Evolutionary conservation across 345 rosid genomes (phyloP), one percentile per base, ranked within the genome.

Genomic region (Rhizophora mangle): DNA sequence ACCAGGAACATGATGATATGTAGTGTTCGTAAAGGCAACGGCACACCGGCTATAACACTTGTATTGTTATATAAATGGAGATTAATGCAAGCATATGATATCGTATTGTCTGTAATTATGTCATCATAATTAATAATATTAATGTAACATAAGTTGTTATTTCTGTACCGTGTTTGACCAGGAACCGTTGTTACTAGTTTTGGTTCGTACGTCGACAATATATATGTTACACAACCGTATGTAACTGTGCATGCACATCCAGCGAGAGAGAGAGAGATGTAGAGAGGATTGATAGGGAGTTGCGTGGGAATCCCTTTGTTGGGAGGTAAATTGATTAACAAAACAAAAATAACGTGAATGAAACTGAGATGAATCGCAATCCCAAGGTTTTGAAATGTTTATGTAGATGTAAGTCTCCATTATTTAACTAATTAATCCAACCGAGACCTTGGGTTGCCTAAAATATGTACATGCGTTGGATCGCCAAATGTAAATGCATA

Each of bases 11-110:
- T 56, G 60, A 24, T 56, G 60, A 18, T 27, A 30, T 49, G 39
- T 13, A 82, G 88, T 74, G 76, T 76, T 85, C 88, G 88, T 85
- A 65, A 85, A 85, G 88, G 86, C 75, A 74, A 85, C 88, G 88
- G 87, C 85, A 78, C 76, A 64, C n/a, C 61, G 61, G 46, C 16
- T 43, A 15, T 0, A 31, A 9, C 16, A 16, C 54, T 36, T 62
- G 30, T 47, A 56, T 22, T 20, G 34, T 19, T 34, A 68, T 32
- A 63, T 7, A n/a, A 54, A 20, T 21, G 16, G 21, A 47, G 63
- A 54, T 34, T 34, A 62, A 62, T 70, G 55, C 37, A 46, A 39
- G 29, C 29, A 26, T 21, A 49, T 21, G 56, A 36, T 29, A 62
- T 29, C 52, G 39, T 21, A 66, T 31, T 34, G 60, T 22, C 6